Percentiles rank a stretch among this genome's conserved stretches.
phyloP scores from a whole-genome alignment of 768 basidiomycete genomes.

The Leccinum olivaceopallidum region DNA sequence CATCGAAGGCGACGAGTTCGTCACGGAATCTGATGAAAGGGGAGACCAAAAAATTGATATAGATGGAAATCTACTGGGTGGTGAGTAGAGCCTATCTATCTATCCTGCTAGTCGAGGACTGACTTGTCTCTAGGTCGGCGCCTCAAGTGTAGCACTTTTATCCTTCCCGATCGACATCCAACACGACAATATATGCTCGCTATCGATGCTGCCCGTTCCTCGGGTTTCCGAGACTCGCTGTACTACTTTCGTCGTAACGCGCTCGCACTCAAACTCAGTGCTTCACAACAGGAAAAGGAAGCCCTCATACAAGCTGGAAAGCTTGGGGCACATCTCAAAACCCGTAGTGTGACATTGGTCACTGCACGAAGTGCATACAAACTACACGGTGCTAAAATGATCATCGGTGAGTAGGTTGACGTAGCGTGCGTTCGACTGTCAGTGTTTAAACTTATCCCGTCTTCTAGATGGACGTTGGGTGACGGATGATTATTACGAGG shows the following conservation, averaged over 20 bases:
- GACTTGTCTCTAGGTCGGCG: slow-evolving; percentile 57
- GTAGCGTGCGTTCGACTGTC: neutral
- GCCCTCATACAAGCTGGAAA: slow-evolving; percentile 86
- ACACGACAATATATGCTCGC: slow-evolving; percentile 91
- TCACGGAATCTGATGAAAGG: slow-evolving; percentile 78
- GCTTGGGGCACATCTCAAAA: slow-evolving; percentile 84
- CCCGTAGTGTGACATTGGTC: slow-evolving; percentile 91
- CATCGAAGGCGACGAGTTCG: slow-evolving; percentile 88
- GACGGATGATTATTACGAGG: slow-evolving; percentile 95
- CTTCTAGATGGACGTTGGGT: slow-evolving; percentile 86
- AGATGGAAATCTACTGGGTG: slow-evolving; percentile 80
- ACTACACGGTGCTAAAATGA: slow-evolving; percentile 88
- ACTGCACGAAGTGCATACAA: slow-evolving; percentile 93
- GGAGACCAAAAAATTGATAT: slow-evolving; percentile 92
- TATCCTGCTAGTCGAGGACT: neutral
- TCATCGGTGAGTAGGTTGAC: slow-evolving; percentile 59
- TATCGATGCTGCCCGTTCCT: slow-evolving; percentile 95
- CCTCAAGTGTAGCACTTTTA: slow-evolving; percentile 89
- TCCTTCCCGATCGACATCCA: slow-evolving; percentile 82
- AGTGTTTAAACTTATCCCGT: neutral
- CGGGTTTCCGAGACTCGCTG: slow-evolving; percentile 95
- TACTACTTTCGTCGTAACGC: slow-evolving; percentile 95
- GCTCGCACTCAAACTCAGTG: slow-evolving; percentile 87
- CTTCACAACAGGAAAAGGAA: slow-evolving; percentile 90
- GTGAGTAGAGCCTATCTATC: slow-evolving; percentile 43